A percentile compares a stretch with the other conserved stretches of the same genome.
phyloP scores from a whole-genome alignment of 2,329 filamentous ascomycete species.

The Paracamarosporium sp. region DNA sequence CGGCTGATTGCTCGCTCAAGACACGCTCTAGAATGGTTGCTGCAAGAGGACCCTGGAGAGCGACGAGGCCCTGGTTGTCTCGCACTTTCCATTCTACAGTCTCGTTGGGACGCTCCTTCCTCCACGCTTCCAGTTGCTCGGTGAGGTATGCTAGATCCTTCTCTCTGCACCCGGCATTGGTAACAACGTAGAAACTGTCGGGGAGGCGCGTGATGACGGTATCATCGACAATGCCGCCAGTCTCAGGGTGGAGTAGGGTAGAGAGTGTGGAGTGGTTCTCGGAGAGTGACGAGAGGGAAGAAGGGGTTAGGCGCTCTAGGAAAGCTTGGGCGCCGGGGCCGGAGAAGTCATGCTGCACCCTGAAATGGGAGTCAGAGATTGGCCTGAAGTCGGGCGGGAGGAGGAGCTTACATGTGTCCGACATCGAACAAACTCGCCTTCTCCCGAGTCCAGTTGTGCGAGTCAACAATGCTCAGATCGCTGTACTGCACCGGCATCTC shows the following conservation, averaged over 20 bases:
- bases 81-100: slow-evolving; percentile 74
- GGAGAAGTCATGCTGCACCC: slow-evolving; percentile 81
- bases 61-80: slow-evolving; percentile 78
- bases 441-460: slow-evolving; percentile 86
- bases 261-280: slow-evolving; percentile 80
- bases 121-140: slow-evolving; percentile 66
- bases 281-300: slow-evolving; percentile 69
- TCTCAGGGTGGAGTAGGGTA: slow-evolving; percentile 74
- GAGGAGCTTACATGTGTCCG: slow-evolving; percentile 80
- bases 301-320: slow-evolving; percentile 83
- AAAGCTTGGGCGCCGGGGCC: slow-evolving; percentile 83
- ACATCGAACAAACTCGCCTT: slow-evolving; percentile 95
- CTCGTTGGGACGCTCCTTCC: slow-evolving; percentile 44
- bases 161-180: slow-evolving; percentile 88
- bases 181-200: slow-evolving; percentile 83
- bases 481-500: slow-evolving; percentile 92
- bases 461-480: slow-evolving; percentile 77
- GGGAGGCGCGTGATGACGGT: slow-evolving; percentile 81
- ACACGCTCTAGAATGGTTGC: slow-evolving; percentile 71
- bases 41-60: slow-evolving; percentile 85
- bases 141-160: slow-evolving; percentile 84
- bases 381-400: not conserved
- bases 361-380: slow-evolving; percentile 32
- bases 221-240: slow-evolving; percentile 94
- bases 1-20: slow-evolving; percentile 59